phyloP scores from a whole-genome alignment of 1,284 basidiomycete genomes.

The Entoloma clypeatum region DNA sequence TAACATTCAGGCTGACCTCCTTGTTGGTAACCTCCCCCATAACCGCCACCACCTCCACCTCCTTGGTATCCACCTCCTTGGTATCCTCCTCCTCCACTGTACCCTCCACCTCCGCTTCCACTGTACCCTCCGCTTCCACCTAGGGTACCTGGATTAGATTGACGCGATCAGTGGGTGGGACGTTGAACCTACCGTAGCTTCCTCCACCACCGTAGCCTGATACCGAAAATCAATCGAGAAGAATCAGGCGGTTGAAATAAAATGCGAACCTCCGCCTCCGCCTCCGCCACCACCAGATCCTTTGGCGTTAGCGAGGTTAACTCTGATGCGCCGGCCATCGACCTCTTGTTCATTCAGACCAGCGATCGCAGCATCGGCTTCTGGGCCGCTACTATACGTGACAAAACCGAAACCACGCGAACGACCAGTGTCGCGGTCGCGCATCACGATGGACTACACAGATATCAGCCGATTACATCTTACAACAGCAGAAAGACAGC shows the following conservation, averaged over 20 bases:
- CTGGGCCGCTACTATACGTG: conserved; percentile 58
- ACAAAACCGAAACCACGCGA: conserved; percentile 98
- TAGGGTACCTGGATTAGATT: too few species aligned
- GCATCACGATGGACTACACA: conserved; percentile 89
- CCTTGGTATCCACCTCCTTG: conserved; percentile 18
- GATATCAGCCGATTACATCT: conserved; percentile 32
- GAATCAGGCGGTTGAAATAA: conserved; percentile 14
- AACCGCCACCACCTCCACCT: conserved; percentile 15
- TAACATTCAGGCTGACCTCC: too few species aligned
- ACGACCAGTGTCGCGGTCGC: conserved; percentile 94
- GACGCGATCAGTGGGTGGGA: too few species aligned
- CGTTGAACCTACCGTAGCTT: conserved; percentile 10
- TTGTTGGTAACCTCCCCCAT: conserved; percentile 16
- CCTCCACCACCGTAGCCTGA: conserved; percentile 26
- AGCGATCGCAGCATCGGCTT: conserved; percentile 80
- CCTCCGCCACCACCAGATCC: conserved; percentile 37
- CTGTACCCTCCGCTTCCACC: conserved; percentile 27
- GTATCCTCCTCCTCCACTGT: conserved; percentile 25
- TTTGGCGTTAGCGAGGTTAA: conserved; percentile 92
- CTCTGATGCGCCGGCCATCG: conserved; percentile 90
- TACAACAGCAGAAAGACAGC: conserved; percentile 16
- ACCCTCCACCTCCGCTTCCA: conserved; percentile 27
- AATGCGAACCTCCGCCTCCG: conserved; percentile 22
- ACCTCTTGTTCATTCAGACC: conserved; percentile 89
- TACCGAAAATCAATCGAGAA: conserved; percentile 6